Percentiles rank a stretch among this genome's conserved stretches.
phyloP scores from a whole-genome alignment of 345 rosid genomes.

The Reutealis trisperma region DNA sequence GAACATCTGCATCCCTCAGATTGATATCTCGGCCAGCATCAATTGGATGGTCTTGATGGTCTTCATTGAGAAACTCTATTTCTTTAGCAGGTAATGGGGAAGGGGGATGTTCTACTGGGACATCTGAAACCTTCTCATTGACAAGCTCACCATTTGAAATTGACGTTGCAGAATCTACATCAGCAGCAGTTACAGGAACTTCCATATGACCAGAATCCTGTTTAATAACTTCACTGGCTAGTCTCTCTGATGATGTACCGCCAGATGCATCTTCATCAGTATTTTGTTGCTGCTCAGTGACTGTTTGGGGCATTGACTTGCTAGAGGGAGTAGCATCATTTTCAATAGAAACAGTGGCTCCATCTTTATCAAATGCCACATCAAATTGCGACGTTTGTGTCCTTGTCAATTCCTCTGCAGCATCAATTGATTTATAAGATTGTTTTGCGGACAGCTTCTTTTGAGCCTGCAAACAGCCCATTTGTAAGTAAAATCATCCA shows the following conservation, averaged over 20 bases:
- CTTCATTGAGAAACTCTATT: constrained; percentile 44
- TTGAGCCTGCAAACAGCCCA: constrained; percentile 49
- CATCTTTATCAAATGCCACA: constrained; percentile 37
- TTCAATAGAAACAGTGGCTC: constrained; percentile 33
- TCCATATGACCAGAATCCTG: constrained; percentile 41
- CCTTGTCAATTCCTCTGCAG: constrained; percentile 36
- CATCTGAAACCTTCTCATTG: constrained; percentile 49
- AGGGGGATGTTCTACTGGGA: constrained; percentile 36
- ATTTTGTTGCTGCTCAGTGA: constrained; percentile 31
- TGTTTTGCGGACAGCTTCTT: constrained; percentile 44
- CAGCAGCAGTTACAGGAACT: constrained; percentile 36
- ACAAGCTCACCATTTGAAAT: constrained; percentile 43
- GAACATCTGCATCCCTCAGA: constrained; percentile 39
- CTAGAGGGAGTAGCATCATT: constrained; percentile 43
- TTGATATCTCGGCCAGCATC: constrained; percentile 33
- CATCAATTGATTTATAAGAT: constrained; percentile 38
- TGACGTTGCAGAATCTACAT: constrained; percentile 31
- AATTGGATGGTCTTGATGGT: constrained; percentile 34
- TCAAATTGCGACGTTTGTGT: constrained; percentile 40
- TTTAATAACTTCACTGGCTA: constrained; percentile 32
- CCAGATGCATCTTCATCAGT: constrained; percentile 38
- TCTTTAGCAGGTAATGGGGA: constrained; percentile 49
- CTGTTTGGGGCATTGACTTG: constrained; percentile 24
- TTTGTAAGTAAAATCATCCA: constrained; percentile 17
- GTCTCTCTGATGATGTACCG: constrained; percentile 34